These are phyloP conservation scores for Stereocaulon alpinum DNA, from an alignment of 495 filamentous ascomycete genomes.

Conservation along the genomic window DNA sequence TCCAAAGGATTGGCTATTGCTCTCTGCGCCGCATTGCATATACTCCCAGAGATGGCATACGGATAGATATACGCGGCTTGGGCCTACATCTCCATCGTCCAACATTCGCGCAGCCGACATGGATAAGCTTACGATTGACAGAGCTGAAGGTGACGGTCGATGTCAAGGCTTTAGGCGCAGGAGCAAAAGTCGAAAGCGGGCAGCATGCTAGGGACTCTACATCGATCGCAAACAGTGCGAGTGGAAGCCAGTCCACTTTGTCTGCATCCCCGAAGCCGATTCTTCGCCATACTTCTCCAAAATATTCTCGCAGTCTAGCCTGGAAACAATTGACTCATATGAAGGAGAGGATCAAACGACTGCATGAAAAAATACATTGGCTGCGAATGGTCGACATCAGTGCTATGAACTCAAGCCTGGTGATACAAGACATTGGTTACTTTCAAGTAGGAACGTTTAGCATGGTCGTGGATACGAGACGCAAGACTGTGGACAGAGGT, in stretches of 20 bases:
- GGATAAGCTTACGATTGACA: conserved; percentile 79
- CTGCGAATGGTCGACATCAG: conserved; percentile 81
- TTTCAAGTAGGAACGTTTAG: conserved; percentile 76
- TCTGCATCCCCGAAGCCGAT: conserved; percentile 17
- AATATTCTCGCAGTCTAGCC: conserved; percentile 50
- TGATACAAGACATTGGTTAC: conserved; percentile 67
- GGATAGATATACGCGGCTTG: conserved; percentile 79
- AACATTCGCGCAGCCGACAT: conserved; percentile 93
- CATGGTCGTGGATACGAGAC: conserved; percentile 79
- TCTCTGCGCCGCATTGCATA: conserved; percentile 84
- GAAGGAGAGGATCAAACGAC: conserved; percentile 73
- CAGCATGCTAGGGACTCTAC: conserved; percentile 22
- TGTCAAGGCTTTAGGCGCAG: conserved; percentile 43
- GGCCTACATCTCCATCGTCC: conserved; percentile 82
- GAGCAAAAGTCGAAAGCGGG: conserved; percentile 33
- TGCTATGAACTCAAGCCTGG: conserved; percentile 66
- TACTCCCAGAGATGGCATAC: conserved; percentile 72
- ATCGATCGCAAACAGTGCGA: neutral
- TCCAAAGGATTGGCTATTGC: conserved; percentile 87
- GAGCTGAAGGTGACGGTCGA: conserved; percentile 81
- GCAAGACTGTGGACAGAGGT: conserved; percentile 81
- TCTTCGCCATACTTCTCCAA: conserved; percentile 11
- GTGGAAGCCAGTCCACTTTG: conserved; percentile 17
- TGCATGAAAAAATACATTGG: conserved; percentile 83
- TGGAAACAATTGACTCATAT: conserved; percentile 66